phyloP scores from a whole-genome alignment of 805 yeast species.

The Ogataea angusta region DNA sequence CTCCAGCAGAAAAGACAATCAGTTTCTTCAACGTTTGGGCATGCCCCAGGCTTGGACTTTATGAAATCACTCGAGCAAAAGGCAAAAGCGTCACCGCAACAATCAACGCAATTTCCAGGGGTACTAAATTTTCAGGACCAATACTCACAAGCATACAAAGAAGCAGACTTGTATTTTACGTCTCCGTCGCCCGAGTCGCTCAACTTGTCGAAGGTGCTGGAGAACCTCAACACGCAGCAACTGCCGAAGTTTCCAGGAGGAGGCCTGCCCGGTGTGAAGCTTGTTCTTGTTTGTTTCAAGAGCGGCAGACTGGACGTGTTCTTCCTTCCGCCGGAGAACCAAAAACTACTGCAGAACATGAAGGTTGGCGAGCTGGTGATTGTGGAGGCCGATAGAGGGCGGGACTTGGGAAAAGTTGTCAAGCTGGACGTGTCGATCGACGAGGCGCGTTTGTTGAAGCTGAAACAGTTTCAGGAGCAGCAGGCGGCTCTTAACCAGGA shows the following conservation, averaged over 20 bases:
- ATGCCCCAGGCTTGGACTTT: conserved; percentile 24
- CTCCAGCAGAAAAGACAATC: conserved; percentile 14
- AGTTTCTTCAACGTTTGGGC: conserved; percentile 16
- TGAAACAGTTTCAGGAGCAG: conserved; percentile 67
- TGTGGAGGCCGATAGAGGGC: conserved; percentile 82
- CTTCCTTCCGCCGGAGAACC: conserved; percentile 44
- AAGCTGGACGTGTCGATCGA: conserved; percentile 55
- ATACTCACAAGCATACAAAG: conserved; percentile 24
- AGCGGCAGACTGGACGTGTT: conserved; percentile 78
- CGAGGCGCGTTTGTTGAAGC: conserved; percentile 65
- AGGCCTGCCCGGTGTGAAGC: conserved; percentile 33
- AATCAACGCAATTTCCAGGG: conserved; percentile 1
- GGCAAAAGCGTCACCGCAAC: conserved; percentile 11
- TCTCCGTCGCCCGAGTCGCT: conserved; percentile 25
- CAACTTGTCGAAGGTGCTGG: conserved; percentile 24
- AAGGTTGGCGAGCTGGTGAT: conserved; percentile 65
- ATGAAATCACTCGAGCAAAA: conserved; percentile 22
- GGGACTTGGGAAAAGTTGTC: conserved; percentile 68
- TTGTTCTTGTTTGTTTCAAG: conserved; percentile 72
- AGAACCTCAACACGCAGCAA: conserved; percentile 21
- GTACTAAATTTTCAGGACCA: conserved; percentile 24
- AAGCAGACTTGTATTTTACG: conserved; percentile 29
- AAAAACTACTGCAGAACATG: conserved; percentile 28
- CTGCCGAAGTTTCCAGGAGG: conserved; percentile 34
- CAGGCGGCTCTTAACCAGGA: conserved; percentile 54